Evolutionary conservation across 179 eudicot species (phyloP).

Genomic region (Drosera spatulata): DNA sequence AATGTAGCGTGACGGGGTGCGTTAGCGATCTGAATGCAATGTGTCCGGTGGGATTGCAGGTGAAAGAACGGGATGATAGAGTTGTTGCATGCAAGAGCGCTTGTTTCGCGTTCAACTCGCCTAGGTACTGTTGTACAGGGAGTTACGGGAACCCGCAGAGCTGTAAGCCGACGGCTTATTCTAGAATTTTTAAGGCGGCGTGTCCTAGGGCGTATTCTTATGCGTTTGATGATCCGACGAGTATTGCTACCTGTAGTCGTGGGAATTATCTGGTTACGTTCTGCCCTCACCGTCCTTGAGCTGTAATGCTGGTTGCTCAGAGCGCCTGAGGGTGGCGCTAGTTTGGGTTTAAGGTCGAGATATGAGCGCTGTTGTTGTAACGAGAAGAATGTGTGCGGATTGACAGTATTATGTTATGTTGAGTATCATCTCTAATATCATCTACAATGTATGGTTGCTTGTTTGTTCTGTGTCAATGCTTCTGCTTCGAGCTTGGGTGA

Average conservation of each 20-base stretch:
- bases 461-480: no score
- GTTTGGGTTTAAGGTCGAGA: no score
- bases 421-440: no score
- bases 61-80: slow-evolving; percentile 35
- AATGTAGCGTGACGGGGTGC: slow-evolving; percentile 71
- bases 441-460: no score
- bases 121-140: slow-evolving; percentile 91
- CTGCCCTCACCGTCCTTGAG: slow-evolving; percentile 56
- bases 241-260: slow-evolving; percentile 78
- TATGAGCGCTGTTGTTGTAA: no score
- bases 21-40: slow-evolving; percentile 76
- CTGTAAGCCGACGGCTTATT: slow-evolving; percentile 81
- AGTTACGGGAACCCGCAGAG: slow-evolving; percentile 67
- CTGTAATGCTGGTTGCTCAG: no score
- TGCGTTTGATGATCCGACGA: slow-evolving; percentile 98
- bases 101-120: slow-evolving; percentile 79
- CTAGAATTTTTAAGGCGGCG: slow-evolving; percentile 75
- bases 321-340: no score
- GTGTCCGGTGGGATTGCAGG: slow-evolving; percentile 93
- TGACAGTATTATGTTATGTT: no score
- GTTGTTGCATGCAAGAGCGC: slow-evolving; percentile 94
- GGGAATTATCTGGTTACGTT: slow-evolving; percentile 76
- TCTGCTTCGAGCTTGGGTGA: no score
- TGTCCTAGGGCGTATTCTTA: slow-evolving; percentile 93
- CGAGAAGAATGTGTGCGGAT: no score